Evolutionary conservation across 371 early-diverging fungal genomes (phyloP), one percentile per base, ranked within the genome.

Genomic region (Coemansia sp.): DNA sequence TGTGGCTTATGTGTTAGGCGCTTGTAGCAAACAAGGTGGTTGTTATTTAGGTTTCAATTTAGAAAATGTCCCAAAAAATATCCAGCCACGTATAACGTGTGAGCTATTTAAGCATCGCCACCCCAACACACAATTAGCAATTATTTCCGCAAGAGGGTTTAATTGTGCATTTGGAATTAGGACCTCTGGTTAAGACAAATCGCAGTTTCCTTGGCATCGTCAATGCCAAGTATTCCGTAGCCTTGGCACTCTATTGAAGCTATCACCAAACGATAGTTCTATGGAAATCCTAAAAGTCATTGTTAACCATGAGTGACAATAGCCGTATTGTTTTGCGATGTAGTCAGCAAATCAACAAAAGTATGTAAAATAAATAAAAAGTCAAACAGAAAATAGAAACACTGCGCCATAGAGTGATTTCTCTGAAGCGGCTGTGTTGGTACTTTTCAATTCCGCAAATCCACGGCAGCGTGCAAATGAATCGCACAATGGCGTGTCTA

Each of bases 81-180:
- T 36, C 29, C 52, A 52, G 52, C 52, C 52, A 52, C 52, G 34
- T 34, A 14, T 31, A 50, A 12, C 18, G 31, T 31, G n/a, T 11
- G 52, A 11, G 2, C 16, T 32, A 42, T 46, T 57, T 57, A 57
- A 57, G 57, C 57, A 57, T 57, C 57, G 57, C 57, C 57, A 57
- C 57, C 46, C 16, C 1, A 43, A 9, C 9, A 18, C 24, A 46
- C 46, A 46, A 46, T 46, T 18, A 16, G 46, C 18, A 24, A 34
- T 51, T n/a, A 34, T 34, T 51, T 34, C n/a, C 24, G 24, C 24
- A 24, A 34, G 31, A 34, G 52, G 34, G 52, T 29, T 32, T 51
- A 33, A 51, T 51, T 51, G 52, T 51, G 12, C n/a, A 34, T n/a
- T n/a, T 34, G 34, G 12, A 51, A 33, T 32, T 33, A n/a, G 52